Percentiles rank a stretch among this genome's conserved stretches.
Evolutionary conservation across 345 rosid species (phyloP).

Genomic region (thale cress (Arabidopsis thaliana)): TAIR10.1 NC_003070.9:17926501-17927000

Average conservation of each 20-base stretch:
- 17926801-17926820: constrained; percentile 51
- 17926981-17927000: constrained; percentile 95
- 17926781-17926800: constrained; percentile 57
- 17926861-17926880: constrained; percentile 85
- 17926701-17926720: constrained; percentile 53
- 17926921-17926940: constrained; percentile 48
- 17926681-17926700: constrained; percentile 55
- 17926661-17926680: constrained; percentile 73
- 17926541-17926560: constrained; percentile 85
- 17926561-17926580: constrained; percentile 83
- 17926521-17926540: constrained; percentile 80
- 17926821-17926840: constrained; percentile 56
- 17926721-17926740: constrained; percentile 51
- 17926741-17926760: constrained; percentile 53
- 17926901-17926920: constrained; percentile 48
- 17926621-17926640: constrained; percentile 61
- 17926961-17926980: constrained; percentile 69
- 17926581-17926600: constrained; percentile 87
- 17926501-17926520: constrained; percentile 76
- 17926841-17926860: constrained; percentile 71
- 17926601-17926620: constrained; percentile 90
- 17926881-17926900: constrained; percentile 65
- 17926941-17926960: constrained; percentile 50
- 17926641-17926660: constrained; percentile 94
- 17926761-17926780: constrained; percentile 43